Evolutionary conservation across 352 stramenopile species (phyloP).

Genomic region (Pythium sukuiense): DNA sequence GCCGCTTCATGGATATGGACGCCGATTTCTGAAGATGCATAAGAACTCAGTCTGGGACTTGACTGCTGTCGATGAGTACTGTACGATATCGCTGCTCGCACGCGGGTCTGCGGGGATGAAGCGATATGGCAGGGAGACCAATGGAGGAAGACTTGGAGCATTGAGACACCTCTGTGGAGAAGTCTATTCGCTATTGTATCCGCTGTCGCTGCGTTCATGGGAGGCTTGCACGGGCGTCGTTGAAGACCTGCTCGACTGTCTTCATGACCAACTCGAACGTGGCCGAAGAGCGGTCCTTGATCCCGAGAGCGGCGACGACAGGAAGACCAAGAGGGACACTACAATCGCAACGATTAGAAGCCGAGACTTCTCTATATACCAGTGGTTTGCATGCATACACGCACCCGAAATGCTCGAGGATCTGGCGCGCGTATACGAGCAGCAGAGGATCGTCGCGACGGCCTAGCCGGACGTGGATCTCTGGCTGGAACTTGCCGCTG

Average conservation of each 20-base stretch:
- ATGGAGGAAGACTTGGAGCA: not conserved
- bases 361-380: too few species aligned
- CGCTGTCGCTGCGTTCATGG: not conserved
- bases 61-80: not conserved
- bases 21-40: not conserved
- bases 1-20: not conserved
- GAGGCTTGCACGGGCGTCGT: conserved; percentile 15
- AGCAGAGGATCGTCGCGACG: conserved; percentile 79
- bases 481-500: conserved; percentile 72
- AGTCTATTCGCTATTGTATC: not conserved
- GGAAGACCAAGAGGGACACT: conserved; percentile 67
- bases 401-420: conserved; percentile 86
- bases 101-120: not conserved
- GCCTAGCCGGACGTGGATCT: conserved; percentile 77
- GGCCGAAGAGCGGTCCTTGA: conserved; percentile 73
- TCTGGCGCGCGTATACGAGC: conserved; percentile 80
- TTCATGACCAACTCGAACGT: conserved; percentile 82
- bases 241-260: conserved; percentile 48
- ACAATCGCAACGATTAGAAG: not conserved
- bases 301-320: conserved; percentile 66
- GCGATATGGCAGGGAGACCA: not conserved
- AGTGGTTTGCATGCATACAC: not conserved
- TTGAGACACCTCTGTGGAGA: not conserved
- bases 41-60: not conserved
- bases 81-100: not conserved